These are phyloP conservation scores for Coemansia sp. DNA, from an alignment of 192 early-diverging fungal species.

Conservation along the genomic window DNA sequence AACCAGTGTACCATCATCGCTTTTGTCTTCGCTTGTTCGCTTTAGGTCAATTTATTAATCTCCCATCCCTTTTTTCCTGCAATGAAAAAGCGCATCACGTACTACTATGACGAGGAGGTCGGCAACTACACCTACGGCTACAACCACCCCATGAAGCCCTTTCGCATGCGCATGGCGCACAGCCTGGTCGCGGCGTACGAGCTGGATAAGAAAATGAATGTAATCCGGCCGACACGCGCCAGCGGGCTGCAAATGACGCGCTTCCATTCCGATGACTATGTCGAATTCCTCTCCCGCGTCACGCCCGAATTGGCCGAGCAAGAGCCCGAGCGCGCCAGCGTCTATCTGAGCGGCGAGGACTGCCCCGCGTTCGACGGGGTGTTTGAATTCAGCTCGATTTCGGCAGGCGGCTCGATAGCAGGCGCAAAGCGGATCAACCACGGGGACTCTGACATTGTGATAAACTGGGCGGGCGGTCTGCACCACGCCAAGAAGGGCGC, in stretches of 20 bases:
- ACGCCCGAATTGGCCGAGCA: slow-evolving; percentile 75
- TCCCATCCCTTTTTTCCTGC: too few relatives aligned
- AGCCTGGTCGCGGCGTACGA: slow-evolving; percentile 94
- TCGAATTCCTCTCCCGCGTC: slow-evolving; percentile 85
- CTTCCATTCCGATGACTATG: slow-evolving; percentile 95
- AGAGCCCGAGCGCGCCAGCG: slow-evolving; percentile 60
- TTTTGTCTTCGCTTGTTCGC: not conserved
- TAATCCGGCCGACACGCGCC: slow-evolving; percentile 79
- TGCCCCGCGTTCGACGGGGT: slow-evolving; percentile 98
- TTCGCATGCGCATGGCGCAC: slow-evolving; percentile 94
- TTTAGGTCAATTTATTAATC: slow-evolving; percentile 4
- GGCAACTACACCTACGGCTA: slow-evolving; percentile 90
- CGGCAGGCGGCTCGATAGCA: slow-evolving; percentile 93
- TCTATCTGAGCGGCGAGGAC: slow-evolving; percentile 90
- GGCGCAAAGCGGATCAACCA: slow-evolving; percentile 86
- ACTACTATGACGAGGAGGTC: slow-evolving; percentile 62
- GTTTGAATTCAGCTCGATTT: slow-evolving; percentile 92
- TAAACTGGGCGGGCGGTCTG: slow-evolving; percentile 97
- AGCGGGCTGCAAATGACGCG: slow-evolving; percentile 89
- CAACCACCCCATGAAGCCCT: slow-evolving; percentile 99
- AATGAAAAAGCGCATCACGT: slow-evolving; percentile 54
- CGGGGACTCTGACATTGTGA: slow-evolving; percentile 89
- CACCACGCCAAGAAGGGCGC: slow-evolving; percentile 98
- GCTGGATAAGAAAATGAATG: slow-evolving; percentile 90
- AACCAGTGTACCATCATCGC: not conserved